Base-by-base conservation (phyloP, 2,329 filamentous ascomycete species). In the Phyllosticta capitalensis region DNA sequence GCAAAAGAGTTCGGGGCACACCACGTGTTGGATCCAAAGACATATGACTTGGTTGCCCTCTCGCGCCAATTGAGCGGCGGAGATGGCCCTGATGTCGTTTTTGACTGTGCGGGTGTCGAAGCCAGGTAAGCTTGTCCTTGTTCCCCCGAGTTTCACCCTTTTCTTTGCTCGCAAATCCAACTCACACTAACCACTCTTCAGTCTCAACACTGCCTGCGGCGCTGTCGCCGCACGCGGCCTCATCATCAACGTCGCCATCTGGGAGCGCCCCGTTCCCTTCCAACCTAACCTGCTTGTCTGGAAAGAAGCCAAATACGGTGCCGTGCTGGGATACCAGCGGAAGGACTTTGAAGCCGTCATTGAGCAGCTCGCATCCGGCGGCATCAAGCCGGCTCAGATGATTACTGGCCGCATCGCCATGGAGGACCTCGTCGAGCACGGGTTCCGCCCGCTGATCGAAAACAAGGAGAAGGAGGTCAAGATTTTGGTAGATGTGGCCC, bases 211-310 rank as follows among this genome's bases (percentile, higher is more conserved):
- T 61, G 64, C 82, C 71, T 64, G 81, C 49, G 69, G 75, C 20
- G 75, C 79, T 0, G 78, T 83, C 2, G 74, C 77, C 54, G 74
- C 77, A 0, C 74, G 79, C 38, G 84, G 83, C 0, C 81, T 80
- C 0, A 75, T 87, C 0, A 77, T 87, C 1, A 87, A 87, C 62
- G 78, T 87, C n/a, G 82, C 84, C 0, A 81, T 87, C 2, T 86
- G 82, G 82, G 82, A 84, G 65, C 81, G 77, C 57, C 72, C 73
- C 6, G 75, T 83, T 3, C 74, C 76, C 0, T 78, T 85, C 56
- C 72, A 80, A 30, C 77, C 80, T 0, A 83, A 83, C 63, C 75
- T 78, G 64, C 64, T 84, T 28, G 75, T 83, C 5, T 78, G 79
- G 56, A 74, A 75, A 6, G 81, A 84, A 67, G 78, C 80, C 30